phyloP scores from a whole-genome alignment of 192 early-diverging fungal genomes.

The Oehlia diaphana region DNA sequence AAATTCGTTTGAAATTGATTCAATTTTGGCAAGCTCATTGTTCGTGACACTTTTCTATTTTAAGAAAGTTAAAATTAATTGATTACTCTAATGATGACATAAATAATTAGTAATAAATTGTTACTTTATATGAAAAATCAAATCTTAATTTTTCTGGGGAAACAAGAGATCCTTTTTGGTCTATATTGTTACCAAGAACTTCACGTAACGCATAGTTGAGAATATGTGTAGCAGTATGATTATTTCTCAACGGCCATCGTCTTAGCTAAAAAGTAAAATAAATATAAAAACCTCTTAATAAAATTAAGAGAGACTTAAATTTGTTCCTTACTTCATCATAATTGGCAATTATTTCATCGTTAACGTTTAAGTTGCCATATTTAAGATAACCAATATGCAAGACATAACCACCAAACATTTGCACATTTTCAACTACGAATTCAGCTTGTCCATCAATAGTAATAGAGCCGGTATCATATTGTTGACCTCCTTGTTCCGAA shows the following conservation, averaged over 20 bases:
- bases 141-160: conserved; percentile 96
- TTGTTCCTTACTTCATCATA: conserved; percentile 73
- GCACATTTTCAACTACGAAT: conserved; percentile 90
- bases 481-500: conserved; percentile 96
- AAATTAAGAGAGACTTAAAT: conserved; percentile 3
- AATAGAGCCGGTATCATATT: conserved; percentile 87
- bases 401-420: conserved; percentile 93
- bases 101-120: background rate
- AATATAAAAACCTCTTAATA: background rate
- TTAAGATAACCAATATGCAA: conserved; percentile 94
- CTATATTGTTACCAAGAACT: conserved; percentile 74
- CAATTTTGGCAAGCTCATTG: conserved; percentile 71
- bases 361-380: conserved; percentile 76
- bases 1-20: conserved; percentile 74
- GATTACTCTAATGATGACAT: background rate
- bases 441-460: conserved; percentile 83
- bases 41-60: conserved; percentile 57
- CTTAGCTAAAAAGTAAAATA: conserved; percentile 53
- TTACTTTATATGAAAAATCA: conserved; percentile 84
- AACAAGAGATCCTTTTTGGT: conserved; percentile 97
- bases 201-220: conserved; percentile 92
- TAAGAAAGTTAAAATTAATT: conserved; percentile 16
- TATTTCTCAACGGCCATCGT: conserved; percentile 87
- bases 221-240: conserved; percentile 96
- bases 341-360: conserved; percentile 69